Conservation (phyloP, 1,139 yeast species). For the Hemisphaericaspora subhashii region DNA sequence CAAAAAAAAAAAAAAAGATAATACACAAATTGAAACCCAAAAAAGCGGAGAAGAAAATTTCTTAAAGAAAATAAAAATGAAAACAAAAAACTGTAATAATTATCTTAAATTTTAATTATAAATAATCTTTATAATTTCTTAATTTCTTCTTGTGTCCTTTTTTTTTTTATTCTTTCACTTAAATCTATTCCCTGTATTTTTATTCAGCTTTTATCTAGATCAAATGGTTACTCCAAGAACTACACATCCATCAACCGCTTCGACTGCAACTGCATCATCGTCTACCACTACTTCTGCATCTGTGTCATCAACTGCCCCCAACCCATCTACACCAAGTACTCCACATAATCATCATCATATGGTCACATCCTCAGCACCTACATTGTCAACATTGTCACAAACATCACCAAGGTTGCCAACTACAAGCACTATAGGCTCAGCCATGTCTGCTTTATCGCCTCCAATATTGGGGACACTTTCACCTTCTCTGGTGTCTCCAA, state of each 20-base stretch:
- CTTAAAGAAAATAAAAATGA: not conserved
- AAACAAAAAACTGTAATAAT: too few relatives aligned
- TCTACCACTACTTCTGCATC: not conserved
- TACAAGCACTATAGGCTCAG: not conserved
- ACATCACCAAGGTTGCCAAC: constrained; percentile 3
- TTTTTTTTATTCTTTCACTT: not conserved
- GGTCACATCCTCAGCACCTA: not conserved
- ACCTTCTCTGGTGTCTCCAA: constrained; percentile 11
- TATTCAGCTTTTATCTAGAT: not conserved
- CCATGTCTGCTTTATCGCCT: constrained; percentile 3
- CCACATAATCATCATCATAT: not conserved
- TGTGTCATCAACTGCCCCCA: not conserved
- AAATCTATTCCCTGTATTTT: not conserved
- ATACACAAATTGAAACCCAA: not conserved
- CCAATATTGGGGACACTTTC: constrained; percentile 9
- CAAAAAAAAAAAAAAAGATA: too few relatives aligned
- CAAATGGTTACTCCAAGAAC: not conserved
- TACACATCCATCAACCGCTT: constrained; percentile 1
- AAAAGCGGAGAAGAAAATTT: not conserved
- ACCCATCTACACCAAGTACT: constrained; percentile 2
- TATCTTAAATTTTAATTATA: too few relatives aligned
- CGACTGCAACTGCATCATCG: constrained; percentile 2
- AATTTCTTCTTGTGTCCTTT: not conserved
- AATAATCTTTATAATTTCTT: not conserved
- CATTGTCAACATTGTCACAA: not conserved